Percentiles rank a stretch among this genome's conserved stretches.
These are phyloP conservation scores for Flaveria robusta DNA, from an alignment of 129 eudicot species.

Conservation along the genomic window DNA sequence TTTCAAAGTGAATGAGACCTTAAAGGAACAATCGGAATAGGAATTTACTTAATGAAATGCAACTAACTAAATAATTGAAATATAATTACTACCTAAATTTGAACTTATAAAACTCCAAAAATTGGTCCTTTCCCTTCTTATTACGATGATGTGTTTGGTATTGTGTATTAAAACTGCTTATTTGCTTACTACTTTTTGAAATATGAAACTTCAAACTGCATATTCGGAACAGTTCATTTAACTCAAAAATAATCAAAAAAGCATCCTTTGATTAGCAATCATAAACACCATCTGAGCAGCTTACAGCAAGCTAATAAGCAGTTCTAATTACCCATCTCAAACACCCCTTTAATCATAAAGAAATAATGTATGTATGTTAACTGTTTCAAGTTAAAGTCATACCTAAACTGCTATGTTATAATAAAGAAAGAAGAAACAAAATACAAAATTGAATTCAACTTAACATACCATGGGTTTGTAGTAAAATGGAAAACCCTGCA, in stretches of 20 bases:
- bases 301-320: background rate
- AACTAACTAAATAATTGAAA: no score
- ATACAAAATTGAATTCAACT: no score
- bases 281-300: background rate
- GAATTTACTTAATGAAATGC: no score
- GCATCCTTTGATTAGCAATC: background rate
- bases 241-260: background rate
- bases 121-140: background rate
- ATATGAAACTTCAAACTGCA: background rate
- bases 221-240: background rate
- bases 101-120: no score
- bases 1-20: background rate
- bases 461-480: constrained; percentile 84
- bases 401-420: background rate
- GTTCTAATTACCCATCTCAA: background rate
- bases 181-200: background rate
- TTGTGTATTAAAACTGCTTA: background rate
- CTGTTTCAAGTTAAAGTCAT: background rate
- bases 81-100: no score
- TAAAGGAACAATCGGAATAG: no score
- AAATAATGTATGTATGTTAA: background rate
- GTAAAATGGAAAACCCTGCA: constrained; percentile 95
- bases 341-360: background rate
- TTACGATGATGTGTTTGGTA: background rate
- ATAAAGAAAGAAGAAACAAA: background rate